phyloP scores from a whole-genome alignment of 257 asterid species.

The Forsythia viridissima region DNA sequence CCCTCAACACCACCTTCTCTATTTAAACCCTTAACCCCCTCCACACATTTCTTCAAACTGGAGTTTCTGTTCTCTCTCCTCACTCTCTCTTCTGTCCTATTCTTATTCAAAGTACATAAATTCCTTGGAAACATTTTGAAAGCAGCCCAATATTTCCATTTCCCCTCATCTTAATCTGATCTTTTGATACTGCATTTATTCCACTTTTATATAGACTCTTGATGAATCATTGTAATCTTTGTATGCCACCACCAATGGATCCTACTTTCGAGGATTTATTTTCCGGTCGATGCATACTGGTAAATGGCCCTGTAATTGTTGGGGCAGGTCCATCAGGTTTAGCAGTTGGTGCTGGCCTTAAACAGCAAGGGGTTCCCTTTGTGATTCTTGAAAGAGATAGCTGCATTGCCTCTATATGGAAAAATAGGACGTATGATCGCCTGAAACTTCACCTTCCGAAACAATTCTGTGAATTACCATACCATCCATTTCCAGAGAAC shows the following conservation, averaged over 20 bases:
- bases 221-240: slow-evolving; percentile 47
- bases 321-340: slow-evolving; percentile 96
- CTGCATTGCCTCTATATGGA: slow-evolving; percentile 97
- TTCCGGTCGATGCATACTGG: slow-evolving; percentile 70
- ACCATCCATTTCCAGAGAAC: slow-evolving; percentile 60
- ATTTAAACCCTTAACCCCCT: slow-evolving; percentile 78
- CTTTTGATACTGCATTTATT: no score
- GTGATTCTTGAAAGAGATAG: slow-evolving; percentile 70
- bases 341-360: slow-evolving; percentile 83
- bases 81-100: slow-evolving; percentile 28
- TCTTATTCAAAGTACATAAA: slow-evolving; percentile 1
- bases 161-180: no score
- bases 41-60: slow-evolving; percentile 55
- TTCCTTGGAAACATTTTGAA: slow-evolving; percentile 1
- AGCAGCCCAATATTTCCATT: not conserved
- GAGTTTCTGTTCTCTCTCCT: slow-evolving; percentile 20
- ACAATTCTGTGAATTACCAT: slow-evolving; percentile 77
- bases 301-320: slow-evolving; percentile 85
- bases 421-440: slow-evolving; percentile 77
- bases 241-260: slow-evolving; percentile 37
- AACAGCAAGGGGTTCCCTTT: slow-evolving; percentile 77
- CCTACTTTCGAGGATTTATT: slow-evolving; percentile 45
- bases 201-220: not conserved
- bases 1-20: slow-evolving; percentile 40
- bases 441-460: slow-evolving; percentile 87